Conservation (phyloP, 75 land plant species). For the Cryptomeria japonica region DNA sequence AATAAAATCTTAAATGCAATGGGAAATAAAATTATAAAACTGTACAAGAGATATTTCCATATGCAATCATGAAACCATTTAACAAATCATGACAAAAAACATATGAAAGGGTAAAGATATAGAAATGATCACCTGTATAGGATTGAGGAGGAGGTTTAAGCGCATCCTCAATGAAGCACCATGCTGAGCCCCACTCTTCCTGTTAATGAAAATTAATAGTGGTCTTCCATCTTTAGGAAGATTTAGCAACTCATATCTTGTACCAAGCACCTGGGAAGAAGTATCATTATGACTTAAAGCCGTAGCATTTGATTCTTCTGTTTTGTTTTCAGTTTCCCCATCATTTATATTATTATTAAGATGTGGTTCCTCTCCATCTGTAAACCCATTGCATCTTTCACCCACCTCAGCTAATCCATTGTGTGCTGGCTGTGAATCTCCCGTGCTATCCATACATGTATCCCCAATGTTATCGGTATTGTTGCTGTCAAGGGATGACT, state of each 20-base stretch:
- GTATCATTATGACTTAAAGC: conserved; percentile 17
- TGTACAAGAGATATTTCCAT: background rate
- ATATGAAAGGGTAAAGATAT: background rate
- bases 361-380: conserved; percentile 2
- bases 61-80: background rate
- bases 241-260: conserved; percentile 53
- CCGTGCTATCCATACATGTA: conserved; percentile 28
- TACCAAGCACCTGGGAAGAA: conserved; percentile 20
- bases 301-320: background rate
- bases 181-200: conserved; percentile 89
- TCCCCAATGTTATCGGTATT: conserved; percentile 19
- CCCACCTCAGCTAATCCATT: conserved; percentile 25
- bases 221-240: conserved; percentile 86
- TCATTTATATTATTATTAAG: conserved; percentile 1
- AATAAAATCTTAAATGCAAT: background rate
- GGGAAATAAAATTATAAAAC: background rate
- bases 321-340: conserved; percentile 17
- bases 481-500: conserved; percentile 26
- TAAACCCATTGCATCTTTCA: conserved; percentile 25
- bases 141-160: conserved; percentile 75
- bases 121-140: conserved; percentile 60
- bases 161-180: conserved; percentile 71
- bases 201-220: conserved; percentile 82
- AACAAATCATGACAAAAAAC: background rate
- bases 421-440: conserved; percentile 17